These are phyloP conservation scores for Suillus tomentosus DNA, from an alignment of 768 basidiomycete genomes.

Conservation along the genomic window DNA sequence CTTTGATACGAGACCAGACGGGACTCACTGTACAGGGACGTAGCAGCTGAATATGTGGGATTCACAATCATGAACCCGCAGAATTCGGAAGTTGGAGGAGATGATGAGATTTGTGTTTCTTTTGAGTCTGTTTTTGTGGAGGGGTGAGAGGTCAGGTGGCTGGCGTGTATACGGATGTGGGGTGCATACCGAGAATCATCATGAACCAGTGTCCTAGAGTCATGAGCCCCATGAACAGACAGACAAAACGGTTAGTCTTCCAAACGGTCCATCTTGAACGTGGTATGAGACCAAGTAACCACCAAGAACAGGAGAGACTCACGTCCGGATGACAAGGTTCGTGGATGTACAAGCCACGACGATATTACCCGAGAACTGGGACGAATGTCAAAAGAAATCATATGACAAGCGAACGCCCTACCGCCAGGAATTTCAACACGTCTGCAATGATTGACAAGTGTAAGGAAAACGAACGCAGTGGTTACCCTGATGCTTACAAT, in stretches of 20 bases:
- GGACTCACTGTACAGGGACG: constrained; percentile 24
- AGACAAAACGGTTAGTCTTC: constrained; percentile 22
- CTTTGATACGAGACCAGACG: neutral
- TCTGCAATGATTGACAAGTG: constrained; percentile 16
- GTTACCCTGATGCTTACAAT: constrained; percentile 19
- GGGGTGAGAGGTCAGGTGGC: neutral
- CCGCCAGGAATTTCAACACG: constrained; percentile 10
- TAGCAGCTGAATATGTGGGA: constrained; percentile 8
- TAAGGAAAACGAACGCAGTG: neutral
- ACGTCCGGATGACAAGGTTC: constrained; percentile 34
- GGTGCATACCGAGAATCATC: constrained; percentile 17
- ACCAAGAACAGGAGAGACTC: constrained; percentile 10
- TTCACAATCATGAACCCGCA: constrained; percentile 13
- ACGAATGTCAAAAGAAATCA: neutral
- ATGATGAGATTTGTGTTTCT: constrained; percentile 8
- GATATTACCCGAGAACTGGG: constrained; percentile 20
- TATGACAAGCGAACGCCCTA: constrained; percentile 9
- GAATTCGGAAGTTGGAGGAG: neutral
- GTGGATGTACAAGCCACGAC: constrained; percentile 22
- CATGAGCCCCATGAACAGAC: constrained; percentile 16
- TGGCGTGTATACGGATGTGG: neutral
- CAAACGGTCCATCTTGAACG: constrained; percentile 30
- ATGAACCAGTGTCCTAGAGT: constrained; percentile 27
- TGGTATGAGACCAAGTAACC: neutral
- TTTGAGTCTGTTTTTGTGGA: constrained; percentile 17